Base-by-base conservation (phyloP, 495 filamentous ascomycete species). In the Lophiotrema nucula region DNA sequence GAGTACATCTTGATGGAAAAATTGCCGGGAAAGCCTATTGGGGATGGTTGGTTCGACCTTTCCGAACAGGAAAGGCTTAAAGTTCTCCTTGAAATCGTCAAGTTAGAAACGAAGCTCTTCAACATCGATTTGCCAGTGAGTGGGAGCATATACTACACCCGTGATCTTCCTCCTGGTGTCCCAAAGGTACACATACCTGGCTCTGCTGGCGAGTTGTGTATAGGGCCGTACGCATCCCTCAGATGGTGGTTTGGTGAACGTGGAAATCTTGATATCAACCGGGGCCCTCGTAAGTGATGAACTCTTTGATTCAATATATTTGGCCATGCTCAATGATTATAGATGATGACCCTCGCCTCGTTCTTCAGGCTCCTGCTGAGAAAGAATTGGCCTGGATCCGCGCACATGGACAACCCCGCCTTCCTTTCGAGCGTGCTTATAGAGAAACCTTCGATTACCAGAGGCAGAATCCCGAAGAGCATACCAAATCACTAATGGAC, bases 71-170 rank as follows among this genome's bases (percentile, higher is more conserved):
- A 74, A 58, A 60, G 68, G 38, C 70, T 69, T 49, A 61, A 68
- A 43, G 59, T 79, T 45, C 72, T 76, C 64, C 68, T 43, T 26
- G 60, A 76, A 56, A 68, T 76, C 5, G 70, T 72, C 50, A 46
- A 73, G 35, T 67, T 76, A 0, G 74, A 76, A 51, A 58, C 54
- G 58, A 71, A 62, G 19, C 18, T 43, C 8, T 43, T 43, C 39
- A 21, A 12, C 19, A 43, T 43, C 6, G 10, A 43, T 6, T 21
- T 43, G 19, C 39, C 39, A 21, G 39, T 18, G 6, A 43, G 39
- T 43, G 39, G 39, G 8, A 43, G 39, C 39, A 43, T 43, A 43
- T 43, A 43, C 19, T 43, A 43, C 39, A 11, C 39, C 19, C 39
- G 18, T 43, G 39, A 65, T 42, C 53, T 70, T 16, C 19, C 47